Percentiles rank a stretch among this genome's conserved stretches.
These are phyloP conservation scores for Pneumocystis carinii DNA, from an alignment of 1,139 yeast species.

Conservation along the genomic window DNA sequence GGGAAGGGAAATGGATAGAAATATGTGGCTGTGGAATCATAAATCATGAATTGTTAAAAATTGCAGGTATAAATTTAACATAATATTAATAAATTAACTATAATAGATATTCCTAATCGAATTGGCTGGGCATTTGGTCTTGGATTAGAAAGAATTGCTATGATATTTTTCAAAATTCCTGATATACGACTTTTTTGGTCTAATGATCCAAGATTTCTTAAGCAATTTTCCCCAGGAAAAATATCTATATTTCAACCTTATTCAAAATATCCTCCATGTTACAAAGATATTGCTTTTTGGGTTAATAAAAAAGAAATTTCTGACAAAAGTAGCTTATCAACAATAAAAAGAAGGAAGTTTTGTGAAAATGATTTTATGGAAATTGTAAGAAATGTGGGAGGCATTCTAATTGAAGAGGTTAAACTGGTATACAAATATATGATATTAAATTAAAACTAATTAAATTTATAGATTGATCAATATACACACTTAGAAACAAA, in stretches of 20 bases:
- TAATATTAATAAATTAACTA: background rate
- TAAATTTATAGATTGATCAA: conserved; percentile 36
- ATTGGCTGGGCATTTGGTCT: conserved; percentile 98
- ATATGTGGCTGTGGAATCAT: conserved; percentile 95
- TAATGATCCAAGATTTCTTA: conserved; percentile 55
- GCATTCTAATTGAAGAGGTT: conserved; percentile 81
- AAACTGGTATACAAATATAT: conserved; percentile 30
- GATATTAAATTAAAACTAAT: background rate
- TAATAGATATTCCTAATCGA: conserved; percentile 22
- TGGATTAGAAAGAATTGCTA: conserved; percentile 89
- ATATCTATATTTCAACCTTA: conserved; percentile 72
- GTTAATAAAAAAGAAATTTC: conserved; percentile 30
- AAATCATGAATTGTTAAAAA: conserved; percentile 56
- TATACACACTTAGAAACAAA: conserved; percentile 75
- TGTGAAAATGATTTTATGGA: conserved; percentile 93
- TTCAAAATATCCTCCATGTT: conserved; percentile 78
- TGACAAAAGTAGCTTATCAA: background rate
- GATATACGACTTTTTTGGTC: conserved; percentile 94
- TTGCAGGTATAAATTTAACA: conserved; percentile 40
- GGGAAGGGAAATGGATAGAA: conserved; percentile 98
- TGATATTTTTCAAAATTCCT: conserved; percentile 87
- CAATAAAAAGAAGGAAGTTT: conserved; percentile 24
- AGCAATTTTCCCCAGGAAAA: conserved; percentile 51
- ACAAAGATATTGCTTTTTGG: conserved; percentile 89
- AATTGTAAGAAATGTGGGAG: conserved; percentile 63